These are phyloP conservation scores for Peronospora destructor DNA, from an alignment of 352 stramenopile genomes.

Conservation along the genomic window DNA sequence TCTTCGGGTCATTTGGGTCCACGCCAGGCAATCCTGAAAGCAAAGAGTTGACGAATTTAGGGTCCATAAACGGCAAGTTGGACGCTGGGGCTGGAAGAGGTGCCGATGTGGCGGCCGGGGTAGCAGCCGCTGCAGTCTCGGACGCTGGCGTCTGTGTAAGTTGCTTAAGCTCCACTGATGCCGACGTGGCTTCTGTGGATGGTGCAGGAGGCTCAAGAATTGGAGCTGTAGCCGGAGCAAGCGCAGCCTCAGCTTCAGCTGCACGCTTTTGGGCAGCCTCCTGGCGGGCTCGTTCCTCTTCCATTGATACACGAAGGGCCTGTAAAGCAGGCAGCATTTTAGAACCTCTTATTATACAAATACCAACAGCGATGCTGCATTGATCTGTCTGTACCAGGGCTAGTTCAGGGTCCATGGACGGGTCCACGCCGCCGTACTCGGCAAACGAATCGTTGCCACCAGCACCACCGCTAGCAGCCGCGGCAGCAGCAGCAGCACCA, in stretches of 20 bases:
- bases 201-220: conserved; percentile 40
- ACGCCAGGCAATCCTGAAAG: conserved; percentile 84
- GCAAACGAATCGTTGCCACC: conserved; percentile 73
- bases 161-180: conserved; percentile 31
- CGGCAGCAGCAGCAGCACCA: conserved; percentile 37
- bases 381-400: conserved; percentile 82
- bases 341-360: conserved; percentile 4
- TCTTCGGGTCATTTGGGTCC: conserved; percentile 89
- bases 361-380: not conserved
- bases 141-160: conserved; percentile 27
- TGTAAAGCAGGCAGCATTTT: conserved; percentile 20
- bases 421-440: conserved; percentile 95
- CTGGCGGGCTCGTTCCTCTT: conserved; percentile 95
- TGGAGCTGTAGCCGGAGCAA: conserved; percentile 20
- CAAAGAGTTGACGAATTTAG: conserved; percentile 86
- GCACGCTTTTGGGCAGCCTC: conserved; percentile 90
- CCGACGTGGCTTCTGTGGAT: conserved; percentile 26
- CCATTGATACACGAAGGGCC: conserved; percentile 95
- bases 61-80: conserved; percentile 85
- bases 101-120: conserved; percentile 16
- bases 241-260: conserved; percentile 74
- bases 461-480: conserved; percentile 20
- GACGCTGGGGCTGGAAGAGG: conserved; percentile 61
- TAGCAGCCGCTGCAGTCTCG: conserved; percentile 14
- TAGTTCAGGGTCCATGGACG: conserved; percentile 97